Evolutionary conservation across 2,329 filamentous ascomycete genomes (phyloP), one percentile per base, ranked within the genome.

Genomic region (Botryotinia convoluta): DNA sequence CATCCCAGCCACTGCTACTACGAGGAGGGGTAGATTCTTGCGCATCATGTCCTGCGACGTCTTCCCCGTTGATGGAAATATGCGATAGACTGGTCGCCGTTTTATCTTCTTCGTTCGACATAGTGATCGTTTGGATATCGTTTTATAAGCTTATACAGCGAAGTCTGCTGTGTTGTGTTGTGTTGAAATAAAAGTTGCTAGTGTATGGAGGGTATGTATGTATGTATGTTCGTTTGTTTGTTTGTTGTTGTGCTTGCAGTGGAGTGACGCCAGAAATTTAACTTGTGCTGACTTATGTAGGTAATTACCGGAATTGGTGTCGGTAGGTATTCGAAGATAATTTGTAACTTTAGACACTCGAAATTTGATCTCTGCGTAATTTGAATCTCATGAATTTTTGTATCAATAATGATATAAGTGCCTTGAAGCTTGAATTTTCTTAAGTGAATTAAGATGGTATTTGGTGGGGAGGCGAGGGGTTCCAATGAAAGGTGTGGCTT

Each of bases 1-100:
- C 93, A 82, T 95, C 93, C 93, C 93, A 95, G 75, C 93, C 93
- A 79, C 88, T 90, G 83, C 87, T 90, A 77, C 89, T 88, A n/a
- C 77, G 76, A 16, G 80, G 79, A 4, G 77, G 73, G 6, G 64
- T 73, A 22, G 72, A 69, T 54, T 74, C 77, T 65, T 77, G 62
- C n/a, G 74, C 75, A 62, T 79, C 78, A 45, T 78, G 77, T 35
- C 76, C 77, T 32, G 77, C 77, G 26, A 68, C 75, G 57, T 79
- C 77, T 6, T 75, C 74, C 10, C 64, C 63, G 59, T 77, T 76
- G 65, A 79, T 78, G 44, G 77, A 77, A 72, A 79, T 79, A 39
- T 77, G 78, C 9, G 74, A 68, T 26, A 78, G 74, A 29, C 73
- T 78, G 37, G 67, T 72, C 62, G 75, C 75, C 54, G 78, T 76